Percentiles rank a stretch among this genome's conserved stretches.
Conservation (phyloP, 179 eudicot species). For the Silene vulgaris region DNA sequence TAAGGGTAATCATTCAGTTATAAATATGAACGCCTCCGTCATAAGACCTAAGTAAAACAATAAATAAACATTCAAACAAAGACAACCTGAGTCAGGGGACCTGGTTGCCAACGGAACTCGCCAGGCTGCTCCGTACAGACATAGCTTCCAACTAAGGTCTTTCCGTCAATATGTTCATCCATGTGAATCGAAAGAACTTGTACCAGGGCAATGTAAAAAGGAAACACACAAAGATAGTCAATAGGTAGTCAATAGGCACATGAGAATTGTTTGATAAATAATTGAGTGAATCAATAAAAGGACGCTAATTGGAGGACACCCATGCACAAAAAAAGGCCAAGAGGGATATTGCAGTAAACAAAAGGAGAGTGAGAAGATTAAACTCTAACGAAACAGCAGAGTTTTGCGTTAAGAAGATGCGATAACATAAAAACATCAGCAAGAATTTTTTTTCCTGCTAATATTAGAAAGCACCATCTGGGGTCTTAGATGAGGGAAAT, state of each 20-base stretch:
- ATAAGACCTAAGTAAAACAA: not conserved
- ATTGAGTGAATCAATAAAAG: too few species aligned
- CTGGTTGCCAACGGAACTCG: conserved; percentile 99
- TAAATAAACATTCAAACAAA: not conserved
- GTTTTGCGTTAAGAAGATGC: not conserved
- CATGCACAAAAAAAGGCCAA: too few species aligned
- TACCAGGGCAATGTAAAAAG: conserved; percentile 6
- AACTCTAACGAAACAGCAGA: not conserved
- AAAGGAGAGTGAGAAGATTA: too few species aligned
- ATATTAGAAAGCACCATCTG: too few species aligned
- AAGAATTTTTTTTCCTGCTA: too few species aligned
- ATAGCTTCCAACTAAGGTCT: conserved; percentile 81
- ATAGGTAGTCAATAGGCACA: not conserved
- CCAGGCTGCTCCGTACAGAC: conserved; percentile 94
- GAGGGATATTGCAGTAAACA: too few species aligned
- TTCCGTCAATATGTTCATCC: conserved; percentile 98
- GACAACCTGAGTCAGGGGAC: conserved; percentile 90
- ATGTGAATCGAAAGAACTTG: conserved; percentile 78
- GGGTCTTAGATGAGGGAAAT: too few species aligned
- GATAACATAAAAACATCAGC: not conserved
- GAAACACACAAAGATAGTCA: not conserved
- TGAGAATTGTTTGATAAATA: not conserved
- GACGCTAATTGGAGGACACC: too few species aligned
- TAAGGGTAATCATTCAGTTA: conserved; percentile 11
- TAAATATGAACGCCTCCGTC: not conserved